phyloP scores from a whole-genome alignment of 208 protist species.

The Leishmania guyanensis region DNA sequence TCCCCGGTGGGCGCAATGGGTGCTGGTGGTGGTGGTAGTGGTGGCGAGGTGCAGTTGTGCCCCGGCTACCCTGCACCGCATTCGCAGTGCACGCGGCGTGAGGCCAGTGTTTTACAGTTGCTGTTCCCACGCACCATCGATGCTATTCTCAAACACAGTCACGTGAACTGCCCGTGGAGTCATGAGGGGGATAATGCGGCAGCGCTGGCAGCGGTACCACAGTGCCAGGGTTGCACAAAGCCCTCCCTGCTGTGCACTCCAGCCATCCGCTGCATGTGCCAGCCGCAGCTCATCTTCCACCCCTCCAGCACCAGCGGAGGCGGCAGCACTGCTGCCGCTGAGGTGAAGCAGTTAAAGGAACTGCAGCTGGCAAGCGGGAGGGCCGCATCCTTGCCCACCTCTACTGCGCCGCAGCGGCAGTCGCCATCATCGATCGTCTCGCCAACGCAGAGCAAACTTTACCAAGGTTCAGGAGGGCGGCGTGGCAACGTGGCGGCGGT shows the following conservation, averaged over 20 bases:
- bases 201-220: slow-evolving; percentile 23
- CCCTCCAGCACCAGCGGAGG: background rate
- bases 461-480: background rate
- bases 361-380: background rate
- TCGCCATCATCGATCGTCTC: background rate
- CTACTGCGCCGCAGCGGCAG: background rate
- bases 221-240: slow-evolving; percentile 45
- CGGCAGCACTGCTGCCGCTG: background rate
- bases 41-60: slow-evolving; percentile 7
- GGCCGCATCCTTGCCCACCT: background rate
- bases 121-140: slow-evolving; percentile 70
- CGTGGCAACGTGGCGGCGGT: slow-evolving; percentile 1
- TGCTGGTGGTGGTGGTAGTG: too few species aligned
- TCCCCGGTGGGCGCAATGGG: background rate
- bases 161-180: slow-evolving; percentile 46
- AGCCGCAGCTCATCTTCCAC: slow-evolving; percentile 66
- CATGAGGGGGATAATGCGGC: slow-evolving; percentile 13
- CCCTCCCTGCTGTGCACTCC: slow-evolving; percentile 73
- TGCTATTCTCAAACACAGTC: slow-evolving; percentile 40
- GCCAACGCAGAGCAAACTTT: background rate
- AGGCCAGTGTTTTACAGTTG: slow-evolving; percentile 50
- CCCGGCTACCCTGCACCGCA: slow-evolving; percentile 52
- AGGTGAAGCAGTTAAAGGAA: background rate
- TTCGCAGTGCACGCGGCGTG: slow-evolving; percentile 44
- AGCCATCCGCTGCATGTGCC: slow-evolving; percentile 56